Evolutionary conservation across 495 filamentous ascomycete species (phyloP).

Genomic region (Collariella sp.): DNA sequence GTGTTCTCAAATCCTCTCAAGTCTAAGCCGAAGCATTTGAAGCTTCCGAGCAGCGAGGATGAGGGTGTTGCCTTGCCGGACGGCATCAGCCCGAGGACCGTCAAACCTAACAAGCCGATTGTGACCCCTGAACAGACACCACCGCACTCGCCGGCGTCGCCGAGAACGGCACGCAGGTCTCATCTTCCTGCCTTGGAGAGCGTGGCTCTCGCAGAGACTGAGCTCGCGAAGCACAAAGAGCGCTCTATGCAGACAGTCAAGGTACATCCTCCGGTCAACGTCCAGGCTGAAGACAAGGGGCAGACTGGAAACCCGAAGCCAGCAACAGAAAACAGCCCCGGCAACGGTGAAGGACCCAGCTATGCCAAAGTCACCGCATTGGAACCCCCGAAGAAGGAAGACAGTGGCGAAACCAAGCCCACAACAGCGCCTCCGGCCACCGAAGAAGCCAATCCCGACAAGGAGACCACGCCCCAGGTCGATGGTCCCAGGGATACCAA

Average conservation of each 20-base stretch:
- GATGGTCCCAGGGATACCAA: background rate
- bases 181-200: background rate
- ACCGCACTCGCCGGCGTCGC: background rate
- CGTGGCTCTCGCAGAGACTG: background rate
- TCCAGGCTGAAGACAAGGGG: too few relatives aligned
- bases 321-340: too few relatives aligned
- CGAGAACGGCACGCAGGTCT: background rate
- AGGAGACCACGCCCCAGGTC: too few relatives aligned
- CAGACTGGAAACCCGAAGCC: background rate
- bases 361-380: background rate
- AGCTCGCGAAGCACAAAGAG: background rate
- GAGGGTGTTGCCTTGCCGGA: conserved; percentile 25
- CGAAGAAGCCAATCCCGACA: too few relatives aligned
- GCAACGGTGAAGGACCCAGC: background rate
- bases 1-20: conserved; percentile 17
- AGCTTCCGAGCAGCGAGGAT: conserved; percentile 19
- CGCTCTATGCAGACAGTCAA: background rate
- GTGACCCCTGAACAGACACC: conserved; percentile 4
- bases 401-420: too few relatives aligned
- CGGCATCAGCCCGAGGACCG: conserved; percentile 2
- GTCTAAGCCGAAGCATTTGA: conserved; percentile 5
- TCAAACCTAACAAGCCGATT: background rate
- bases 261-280: background rate
- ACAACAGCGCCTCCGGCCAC: too few relatives aligned
- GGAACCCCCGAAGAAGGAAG: too few relatives aligned